phyloP scores from a whole-genome alignment of 345 rosid species.

The Garcia nutans region DNA sequence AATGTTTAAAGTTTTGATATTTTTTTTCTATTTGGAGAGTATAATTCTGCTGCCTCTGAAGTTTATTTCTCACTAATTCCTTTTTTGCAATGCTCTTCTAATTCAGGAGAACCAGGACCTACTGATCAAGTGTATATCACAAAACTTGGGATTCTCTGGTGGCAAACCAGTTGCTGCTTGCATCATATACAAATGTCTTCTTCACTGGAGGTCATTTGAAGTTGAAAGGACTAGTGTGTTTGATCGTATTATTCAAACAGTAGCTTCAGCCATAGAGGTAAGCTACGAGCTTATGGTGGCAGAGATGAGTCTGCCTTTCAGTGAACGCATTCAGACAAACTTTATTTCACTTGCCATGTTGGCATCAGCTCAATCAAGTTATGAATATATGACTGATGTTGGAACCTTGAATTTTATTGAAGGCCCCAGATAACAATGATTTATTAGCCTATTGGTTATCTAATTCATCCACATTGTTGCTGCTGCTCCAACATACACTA shows the following conservation, averaged over 20 bases:
- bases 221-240: slow-evolving; percentile 90
- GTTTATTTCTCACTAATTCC: slow-evolving; percentile 9
- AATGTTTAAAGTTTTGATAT: no score
- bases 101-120: slow-evolving; percentile 91
- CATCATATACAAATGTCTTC: slow-evolving; percentile 87
- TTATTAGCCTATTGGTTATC: slow-evolving; percentile 92
- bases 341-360: slow-evolving; percentile 7
- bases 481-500: slow-evolving; percentile 89
- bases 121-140: slow-evolving; percentile 81
- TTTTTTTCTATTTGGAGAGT: background rate
- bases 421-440: slow-evolving; percentile 85
- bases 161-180: slow-evolving; percentile 96
- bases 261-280: slow-evolving; percentile 89
- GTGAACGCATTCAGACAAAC: background rate
- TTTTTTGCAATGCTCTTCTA: slow-evolving; percentile 17
- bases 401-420: slow-evolving; percentile 29
- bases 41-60: slow-evolving; percentile 3
- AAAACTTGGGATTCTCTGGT: slow-evolving; percentile 88
- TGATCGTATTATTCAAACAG: slow-evolving; percentile 95
- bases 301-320: background rate
- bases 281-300: background rate
- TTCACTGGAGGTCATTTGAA: slow-evolving; percentile 99
- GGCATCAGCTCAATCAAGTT: slow-evolving; percentile 14
- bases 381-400: slow-evolving; percentile 25
- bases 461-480: slow-evolving; percentile 80